These are phyloP conservation scores for Pythium monospermum DNA, from an alignment of 352 stramenopile species.

Conservation along the genomic window DNA sequence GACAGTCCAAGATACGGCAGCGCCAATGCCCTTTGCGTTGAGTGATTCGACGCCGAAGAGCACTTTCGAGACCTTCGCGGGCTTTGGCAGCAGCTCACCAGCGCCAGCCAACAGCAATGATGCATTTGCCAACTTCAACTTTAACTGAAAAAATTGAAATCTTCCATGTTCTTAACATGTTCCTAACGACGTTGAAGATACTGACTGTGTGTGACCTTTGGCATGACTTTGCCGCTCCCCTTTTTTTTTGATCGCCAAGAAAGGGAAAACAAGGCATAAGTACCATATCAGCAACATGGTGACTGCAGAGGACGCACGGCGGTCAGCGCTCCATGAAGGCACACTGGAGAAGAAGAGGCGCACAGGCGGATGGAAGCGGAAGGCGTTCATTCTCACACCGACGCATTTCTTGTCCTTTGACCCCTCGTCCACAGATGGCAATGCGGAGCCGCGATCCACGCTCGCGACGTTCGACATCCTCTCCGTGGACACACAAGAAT, in stretches of 20 bases:
- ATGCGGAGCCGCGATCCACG: not conserved
- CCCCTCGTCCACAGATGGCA: conserved; percentile 22
- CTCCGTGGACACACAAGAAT: conserved; percentile 36
- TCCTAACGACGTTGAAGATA: too few species aligned
- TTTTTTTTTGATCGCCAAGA: too few species aligned
- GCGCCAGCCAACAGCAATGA: not conserved
- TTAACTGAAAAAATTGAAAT: too few species aligned
- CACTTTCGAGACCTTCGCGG: conserved; percentile 23
- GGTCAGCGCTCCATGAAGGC: conserved; percentile 47
- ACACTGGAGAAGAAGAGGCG: conserved; percentile 63
- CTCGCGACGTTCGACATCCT: not conserved
- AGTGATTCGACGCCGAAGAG: conserved; percentile 19
- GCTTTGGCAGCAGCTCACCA: conserved; percentile 24
- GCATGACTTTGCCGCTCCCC: too few species aligned
- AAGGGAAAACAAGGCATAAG: too few species aligned
- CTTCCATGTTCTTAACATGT: too few species aligned
- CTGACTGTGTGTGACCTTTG: too few species aligned
- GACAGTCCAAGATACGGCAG: too few species aligned
- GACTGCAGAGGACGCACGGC: conserved; percentile 55
- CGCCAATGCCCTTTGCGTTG: not conserved
- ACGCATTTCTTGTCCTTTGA: conserved; percentile 71
- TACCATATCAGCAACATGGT: too few species aligned
- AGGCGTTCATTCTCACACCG: conserved; percentile 67
- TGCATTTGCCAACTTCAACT: conserved; percentile 21
- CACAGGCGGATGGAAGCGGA: conserved; percentile 78